Evolutionary conservation across 257 asterid species (phyloP).

Genomic region (Salvia miltiorrhiza): DNA sequence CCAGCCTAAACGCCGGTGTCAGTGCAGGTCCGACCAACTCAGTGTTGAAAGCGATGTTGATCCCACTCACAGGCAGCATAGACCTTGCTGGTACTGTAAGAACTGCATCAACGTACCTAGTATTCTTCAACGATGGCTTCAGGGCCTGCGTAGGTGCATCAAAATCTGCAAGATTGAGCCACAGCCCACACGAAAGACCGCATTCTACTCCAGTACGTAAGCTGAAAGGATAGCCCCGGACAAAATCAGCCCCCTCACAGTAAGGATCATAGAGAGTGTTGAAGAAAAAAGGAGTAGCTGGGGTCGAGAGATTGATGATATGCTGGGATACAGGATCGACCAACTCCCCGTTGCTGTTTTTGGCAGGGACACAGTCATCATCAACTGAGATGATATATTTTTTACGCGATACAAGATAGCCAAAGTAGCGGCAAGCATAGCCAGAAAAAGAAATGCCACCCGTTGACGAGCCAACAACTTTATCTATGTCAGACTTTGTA

Average conservation of each 20-base stretch:
- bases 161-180: constrained; percentile 88
- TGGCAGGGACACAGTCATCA: constrained; percentile 85
- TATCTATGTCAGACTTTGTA: constrained; percentile 60
- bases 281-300: constrained; percentile 95
- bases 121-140: constrained; percentile 53
- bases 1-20: constrained; percentile 71
- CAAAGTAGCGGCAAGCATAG: constrained; percentile 84
- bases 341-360: constrained; percentile 41
- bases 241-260: constrained; percentile 79
- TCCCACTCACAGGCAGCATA: constrained; percentile 84
- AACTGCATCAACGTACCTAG: constrained; percentile 80
- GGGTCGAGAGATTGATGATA: constrained; percentile 62
- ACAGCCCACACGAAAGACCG: constrained; percentile 83
- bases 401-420: constrained; percentile 74
- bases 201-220: constrained; percentile 77
- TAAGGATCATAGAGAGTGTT: constrained; percentile 85
- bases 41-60: constrained; percentile 64
- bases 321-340: constrained; percentile 64
- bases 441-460: constrained; percentile 59
- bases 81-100: constrained; percentile 67
- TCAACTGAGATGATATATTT: constrained; percentile 72
- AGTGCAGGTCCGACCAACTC: constrained; percentile 83
- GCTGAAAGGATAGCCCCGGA: constrained; percentile 95
- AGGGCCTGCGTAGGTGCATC: constrained; percentile 97
- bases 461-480: constrained; percentile 49